Conservation (phyloP, 345 rosid species). For the Populus pruinosa region DNA sequence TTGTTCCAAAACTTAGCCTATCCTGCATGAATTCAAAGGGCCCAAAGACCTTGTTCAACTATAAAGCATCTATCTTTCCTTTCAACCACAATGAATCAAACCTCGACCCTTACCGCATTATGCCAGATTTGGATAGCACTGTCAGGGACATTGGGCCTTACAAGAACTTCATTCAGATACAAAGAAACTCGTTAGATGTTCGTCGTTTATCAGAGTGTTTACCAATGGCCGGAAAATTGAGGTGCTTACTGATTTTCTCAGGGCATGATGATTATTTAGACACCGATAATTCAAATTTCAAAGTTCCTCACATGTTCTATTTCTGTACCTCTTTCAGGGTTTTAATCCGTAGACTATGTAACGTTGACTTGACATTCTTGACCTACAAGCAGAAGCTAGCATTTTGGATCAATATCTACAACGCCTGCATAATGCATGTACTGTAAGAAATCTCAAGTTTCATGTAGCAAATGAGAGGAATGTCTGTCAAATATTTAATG, state of each 20-base stretch:
- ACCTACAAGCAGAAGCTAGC: constrained; percentile 91
- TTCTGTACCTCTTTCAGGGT: constrained; percentile 38
- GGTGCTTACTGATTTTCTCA: constrained; percentile 32
- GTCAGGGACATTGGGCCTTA: constrained; percentile 72
- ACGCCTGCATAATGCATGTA: constrained; percentile 94
- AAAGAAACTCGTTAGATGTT: constrained; percentile 50
- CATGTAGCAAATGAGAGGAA: constrained; percentile 9
- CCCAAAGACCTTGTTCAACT: constrained; percentile 32
- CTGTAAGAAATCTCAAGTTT: constrained; percentile 38
- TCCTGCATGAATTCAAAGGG: constrained; percentile 50
- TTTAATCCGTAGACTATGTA: constrained; percentile 56
- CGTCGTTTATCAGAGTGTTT: constrained; percentile 38
- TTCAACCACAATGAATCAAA: constrained; percentile 38
- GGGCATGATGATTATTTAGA: not conserved
- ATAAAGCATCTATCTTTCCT: constrained; percentile 27
- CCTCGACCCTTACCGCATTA: constrained; percentile 64
- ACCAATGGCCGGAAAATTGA: constrained; percentile 44
- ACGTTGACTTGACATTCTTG: constrained; percentile 63
- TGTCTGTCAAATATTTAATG: constrained; percentile 3
- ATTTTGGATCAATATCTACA: constrained; percentile 88
- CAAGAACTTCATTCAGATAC: constrained; percentile 71
- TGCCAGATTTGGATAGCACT: constrained; percentile 49
- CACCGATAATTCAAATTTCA: not conserved
- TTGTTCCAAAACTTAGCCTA: constrained; percentile 51
- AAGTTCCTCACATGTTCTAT: not conserved